phyloP scores from a whole-genome alignment of 2,329 filamentous ascomycete genomes.

The Arthroderma sp. region DNA sequence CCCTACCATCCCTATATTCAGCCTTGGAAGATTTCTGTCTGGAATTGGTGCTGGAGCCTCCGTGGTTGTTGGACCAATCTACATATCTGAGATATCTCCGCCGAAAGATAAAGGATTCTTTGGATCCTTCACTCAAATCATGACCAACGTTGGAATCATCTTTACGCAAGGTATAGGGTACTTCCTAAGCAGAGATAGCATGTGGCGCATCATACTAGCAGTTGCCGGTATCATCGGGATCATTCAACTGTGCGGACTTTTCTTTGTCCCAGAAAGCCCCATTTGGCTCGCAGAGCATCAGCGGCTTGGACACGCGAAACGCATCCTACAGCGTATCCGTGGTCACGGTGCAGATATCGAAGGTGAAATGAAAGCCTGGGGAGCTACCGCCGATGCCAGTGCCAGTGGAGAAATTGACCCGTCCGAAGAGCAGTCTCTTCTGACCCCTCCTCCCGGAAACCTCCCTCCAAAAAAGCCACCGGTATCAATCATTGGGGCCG shows the following conservation, averaged over 20 bases:
- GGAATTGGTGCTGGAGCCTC: constrained; percentile 77
- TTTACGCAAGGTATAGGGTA: constrained; percentile 71
- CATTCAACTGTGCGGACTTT: constrained; percentile 55
- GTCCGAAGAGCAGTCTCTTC: constrained; percentile 56
- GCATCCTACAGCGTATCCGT: constrained; percentile 60
- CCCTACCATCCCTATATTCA: constrained; percentile 52
- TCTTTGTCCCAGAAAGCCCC: constrained; percentile 74
- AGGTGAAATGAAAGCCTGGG: constrained; percentile 55
- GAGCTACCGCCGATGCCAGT: constrained; percentile 19
- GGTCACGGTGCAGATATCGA: constrained; percentile 56
- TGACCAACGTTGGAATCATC: constrained; percentile 84
- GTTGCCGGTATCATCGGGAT: constrained; percentile 56
- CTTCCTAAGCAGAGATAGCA: constrained; percentile 64
- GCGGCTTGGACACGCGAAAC: constrained; percentile 47
- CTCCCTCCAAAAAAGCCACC: constrained; percentile 52
- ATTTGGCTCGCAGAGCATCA: constrained; percentile 65
- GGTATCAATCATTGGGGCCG: constrained; percentile 52
- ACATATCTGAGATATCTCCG: constrained; percentile 84
- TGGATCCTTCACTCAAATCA: constrained; percentile 70
- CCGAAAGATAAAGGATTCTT: constrained; percentile 64
- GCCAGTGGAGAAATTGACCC: not conserved
- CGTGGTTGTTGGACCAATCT: constrained; percentile 86
- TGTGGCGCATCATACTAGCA: constrained; percentile 75
- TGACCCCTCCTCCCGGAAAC: constrained; percentile 45
- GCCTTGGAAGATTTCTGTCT: constrained; percentile 61